Evolutionary conservation across 2,329 filamentous ascomycete genomes (phyloP).

Genomic region (Alternaria rosae): DNA sequence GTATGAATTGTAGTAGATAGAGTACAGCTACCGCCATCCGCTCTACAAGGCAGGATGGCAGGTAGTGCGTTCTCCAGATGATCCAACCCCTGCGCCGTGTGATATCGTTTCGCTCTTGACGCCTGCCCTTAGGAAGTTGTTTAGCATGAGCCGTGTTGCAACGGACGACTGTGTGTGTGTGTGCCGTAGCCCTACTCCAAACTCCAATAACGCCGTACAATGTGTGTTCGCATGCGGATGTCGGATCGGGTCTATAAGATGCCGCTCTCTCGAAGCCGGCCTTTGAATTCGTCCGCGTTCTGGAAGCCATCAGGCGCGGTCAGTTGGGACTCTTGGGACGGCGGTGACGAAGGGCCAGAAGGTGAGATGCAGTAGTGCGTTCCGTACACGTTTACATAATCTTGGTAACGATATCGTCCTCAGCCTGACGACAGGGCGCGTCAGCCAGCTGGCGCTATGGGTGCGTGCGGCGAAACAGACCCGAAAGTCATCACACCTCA

Average conservation of each 20-base stretch:
- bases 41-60: constrained; percentile 46
- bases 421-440: constrained; percentile 67
- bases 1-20: constrained; percentile 41
- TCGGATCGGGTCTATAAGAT: constrained; percentile 31
- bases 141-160: constrained; percentile 29
- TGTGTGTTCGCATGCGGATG: constrained; percentile 19
- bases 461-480: constrained; percentile 23
- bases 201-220: constrained; percentile 31
- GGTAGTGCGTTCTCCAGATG: constrained; percentile 47
- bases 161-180: constrained; percentile 35
- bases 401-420: constrained; percentile 84
- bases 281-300: constrained; percentile 42
- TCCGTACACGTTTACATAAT: constrained; percentile 69
- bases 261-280: constrained; percentile 40
- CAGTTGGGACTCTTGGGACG: constrained; percentile 33
- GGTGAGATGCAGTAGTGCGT: constrained; percentile 15
- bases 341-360: constrained; percentile 20
- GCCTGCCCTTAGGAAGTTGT: constrained; percentile 28
- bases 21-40: constrained; percentile 50
- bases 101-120: constrained; percentile 20
- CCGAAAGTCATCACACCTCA: constrained; percentile 41
- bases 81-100: constrained; percentile 18
- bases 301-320: constrained; percentile 35
- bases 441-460: constrained; percentile 51
- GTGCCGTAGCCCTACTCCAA: constrained; percentile 35